phyloP scores from a whole-genome alignment of 1,284 basidiomycete species.

The Megacollybia platyphylla region DNA sequence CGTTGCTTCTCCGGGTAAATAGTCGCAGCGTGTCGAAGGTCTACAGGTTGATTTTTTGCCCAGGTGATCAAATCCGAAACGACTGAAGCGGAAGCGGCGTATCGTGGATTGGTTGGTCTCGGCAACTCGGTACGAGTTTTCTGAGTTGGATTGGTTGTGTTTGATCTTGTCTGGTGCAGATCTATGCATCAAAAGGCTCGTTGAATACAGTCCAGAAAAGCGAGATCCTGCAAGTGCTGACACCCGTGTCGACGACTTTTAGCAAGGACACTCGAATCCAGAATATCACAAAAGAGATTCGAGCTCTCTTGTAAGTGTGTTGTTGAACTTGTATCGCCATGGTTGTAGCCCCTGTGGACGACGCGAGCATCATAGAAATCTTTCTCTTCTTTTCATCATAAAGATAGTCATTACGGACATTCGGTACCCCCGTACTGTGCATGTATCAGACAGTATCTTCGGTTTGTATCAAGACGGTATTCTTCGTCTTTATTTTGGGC shows the following conservation, averaged over 20 bases:
- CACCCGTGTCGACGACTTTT: conserved; percentile 29
- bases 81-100: conserved; percentile 73
- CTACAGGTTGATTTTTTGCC: conserved; percentile 5
- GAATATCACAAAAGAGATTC: conserved; percentile 37
- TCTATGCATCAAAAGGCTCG: conserved; percentile 25
- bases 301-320: conserved; percentile 13
- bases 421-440: background rate
- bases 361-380: background rate
- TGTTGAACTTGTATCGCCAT: background rate
- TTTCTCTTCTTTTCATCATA: background rate
- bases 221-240: conserved; percentile 27
- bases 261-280: conserved; percentile 40
- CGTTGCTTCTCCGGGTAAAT: conserved; percentile 34
- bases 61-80: conserved; percentile 59
- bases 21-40: conserved; percentile 3
- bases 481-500: background rate
- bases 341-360: background rate
- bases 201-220: conserved; percentile 24
- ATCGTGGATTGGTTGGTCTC: conserved; percentile 76
- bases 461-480: background rate
- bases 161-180: conserved; percentile 19
- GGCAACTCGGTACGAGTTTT: conserved; percentile 65
- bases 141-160: background rate
- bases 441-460: conserved; percentile 2
- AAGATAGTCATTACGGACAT: conserved; percentile 1